Conservation (phyloP, 2,329 filamentous ascomycete species). For the Macroventuria anomochaeta region DNA sequence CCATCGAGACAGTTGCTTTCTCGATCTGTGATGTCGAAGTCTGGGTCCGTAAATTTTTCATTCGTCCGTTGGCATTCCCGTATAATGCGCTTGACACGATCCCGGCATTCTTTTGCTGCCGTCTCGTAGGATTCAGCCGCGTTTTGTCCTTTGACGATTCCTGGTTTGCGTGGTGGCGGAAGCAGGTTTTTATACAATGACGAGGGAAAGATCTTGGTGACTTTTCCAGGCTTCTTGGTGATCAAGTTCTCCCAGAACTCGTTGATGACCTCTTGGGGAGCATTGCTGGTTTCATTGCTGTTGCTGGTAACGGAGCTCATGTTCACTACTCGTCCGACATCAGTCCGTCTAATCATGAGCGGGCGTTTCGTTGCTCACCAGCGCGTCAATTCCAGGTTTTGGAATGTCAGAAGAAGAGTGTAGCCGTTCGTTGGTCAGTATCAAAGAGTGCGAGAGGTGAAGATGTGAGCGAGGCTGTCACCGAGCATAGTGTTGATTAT, state of each 20-base stretch:
- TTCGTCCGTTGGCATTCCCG: slow-evolving; percentile 75
- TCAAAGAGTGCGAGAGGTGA: neutral
- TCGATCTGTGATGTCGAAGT: slow-evolving; percentile 82
- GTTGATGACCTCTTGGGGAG: slow-evolving; percentile 69
- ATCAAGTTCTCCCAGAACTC: slow-evolving; percentile 74
- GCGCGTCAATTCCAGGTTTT: too few relatives aligned
- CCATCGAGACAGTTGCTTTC: slow-evolving; percentile 52
- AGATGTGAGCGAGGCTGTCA: neutral
- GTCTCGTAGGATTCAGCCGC: slow-evolving; percentile 73
- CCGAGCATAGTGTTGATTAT: neutral
- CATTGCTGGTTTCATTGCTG: slow-evolving; percentile 11
- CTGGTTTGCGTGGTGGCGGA: slow-evolving; percentile 46
- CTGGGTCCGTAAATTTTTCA: slow-evolving; percentile 81
- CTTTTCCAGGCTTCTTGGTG: slow-evolving; percentile 74
- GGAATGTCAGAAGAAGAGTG: too few relatives aligned
- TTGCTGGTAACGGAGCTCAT: slow-evolving; percentile 31
- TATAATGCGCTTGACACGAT: slow-evolving; percentile 62
- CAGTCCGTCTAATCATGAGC: too few relatives aligned
- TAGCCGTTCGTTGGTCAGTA: too few relatives aligned
- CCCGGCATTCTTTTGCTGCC: slow-evolving; percentile 70
- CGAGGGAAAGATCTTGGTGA: slow-evolving; percentile 71
- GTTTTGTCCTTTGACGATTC: slow-evolving; percentile 65
- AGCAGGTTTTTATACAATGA: slow-evolving; percentile 64
- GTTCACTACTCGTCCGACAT: neutral
- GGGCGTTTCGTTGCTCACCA: too few relatives aligned